Base-by-base conservation (phyloP, 176 grass and related monocot genomes). In the Zizania latifolia region DNA sequence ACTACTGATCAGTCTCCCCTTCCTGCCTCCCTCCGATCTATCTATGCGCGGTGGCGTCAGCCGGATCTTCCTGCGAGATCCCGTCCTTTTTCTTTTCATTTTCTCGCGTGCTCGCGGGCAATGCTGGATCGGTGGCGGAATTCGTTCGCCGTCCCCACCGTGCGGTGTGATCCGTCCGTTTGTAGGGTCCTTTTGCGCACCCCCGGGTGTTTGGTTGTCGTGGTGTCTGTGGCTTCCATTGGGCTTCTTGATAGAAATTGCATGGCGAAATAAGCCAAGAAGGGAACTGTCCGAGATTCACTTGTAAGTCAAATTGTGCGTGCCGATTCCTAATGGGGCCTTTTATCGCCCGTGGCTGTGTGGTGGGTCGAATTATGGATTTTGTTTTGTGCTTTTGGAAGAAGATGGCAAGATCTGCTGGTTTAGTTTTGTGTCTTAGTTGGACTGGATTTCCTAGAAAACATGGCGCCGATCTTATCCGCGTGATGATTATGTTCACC, bases 51-150 rank as follows among this genome's bases (percentile, higher is more conserved):
- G 36, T 24, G n/a, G 13, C 15, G 35, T 37, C 27, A 13, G n/a
- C 5, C 7, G 34, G 32, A 65, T 78, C 65, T 84, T 6, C 14
- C 13, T 58, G 57, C 44, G 27, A 57, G 75, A 72, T 72, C 82
- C 70, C 58, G n/a, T 26, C 82, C 75, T 10, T 35, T 72, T 5
- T 35, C 65, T 5, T 48, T 43, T 2, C 3, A 36, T 53, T 19
- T 72, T 72, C 13, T 34, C 2, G 33, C n/a, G 22, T 37, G 8
- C 17, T 19, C 24, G 32, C 65, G 21, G 24, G 13, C n/a, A 22
- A 39, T n/a, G 26, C 24, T 17, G 44, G 45, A 55, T 72, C 36
- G 58, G 45, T 44, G 11, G 71, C 36, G 68, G 75, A 85, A 78
- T 70, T 44, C 48, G 46, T 55, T 65, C 8, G 35, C 35, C 7